Conservation (phyloP, 192 early-diverging fungal species). For the Backusella morwellensis region DNA sequence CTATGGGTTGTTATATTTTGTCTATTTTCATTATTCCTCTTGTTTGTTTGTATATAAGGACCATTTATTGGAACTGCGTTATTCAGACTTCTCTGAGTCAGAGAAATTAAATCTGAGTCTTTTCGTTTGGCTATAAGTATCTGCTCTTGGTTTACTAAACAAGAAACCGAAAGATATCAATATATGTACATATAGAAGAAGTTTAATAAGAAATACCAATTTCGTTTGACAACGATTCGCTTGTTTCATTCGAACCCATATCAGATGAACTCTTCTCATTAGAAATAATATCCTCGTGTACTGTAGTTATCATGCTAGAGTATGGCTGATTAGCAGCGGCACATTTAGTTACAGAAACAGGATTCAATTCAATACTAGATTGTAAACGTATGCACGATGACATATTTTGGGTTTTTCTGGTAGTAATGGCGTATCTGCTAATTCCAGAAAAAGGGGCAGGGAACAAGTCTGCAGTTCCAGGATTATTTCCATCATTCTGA, state of each 20-base stretch:
- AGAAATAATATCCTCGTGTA: neutral
- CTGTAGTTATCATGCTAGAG: neutral
- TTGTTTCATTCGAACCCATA: neutral
- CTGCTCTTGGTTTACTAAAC: neutral
- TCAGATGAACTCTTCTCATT: neutral
- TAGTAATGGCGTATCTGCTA: constrained; percentile 17
- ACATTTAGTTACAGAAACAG: neutral
- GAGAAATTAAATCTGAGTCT: neutral
- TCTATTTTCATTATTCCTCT: neutral
- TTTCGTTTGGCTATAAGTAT: neutral
- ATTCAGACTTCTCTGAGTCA: neutral
- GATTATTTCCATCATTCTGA: neutral
- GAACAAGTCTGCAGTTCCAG: constrained; percentile 18
- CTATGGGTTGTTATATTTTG: neutral
- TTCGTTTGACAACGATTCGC: neutral
- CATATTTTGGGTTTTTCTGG: neutral
- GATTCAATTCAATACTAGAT: neutral
- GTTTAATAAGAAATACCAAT: neutral
- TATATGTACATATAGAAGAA: neutral
- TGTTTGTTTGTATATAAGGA: neutral
- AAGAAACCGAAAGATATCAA: neutral
- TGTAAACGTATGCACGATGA: neutral
- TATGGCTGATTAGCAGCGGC: neutral
- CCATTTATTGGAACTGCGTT: neutral
- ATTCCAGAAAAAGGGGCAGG: constrained; percentile 23